These are phyloP conservation scores for Flaveria trinervia DNA, from an alignment of 129 eudicot genomes.

Conservation along the genomic window DNA sequence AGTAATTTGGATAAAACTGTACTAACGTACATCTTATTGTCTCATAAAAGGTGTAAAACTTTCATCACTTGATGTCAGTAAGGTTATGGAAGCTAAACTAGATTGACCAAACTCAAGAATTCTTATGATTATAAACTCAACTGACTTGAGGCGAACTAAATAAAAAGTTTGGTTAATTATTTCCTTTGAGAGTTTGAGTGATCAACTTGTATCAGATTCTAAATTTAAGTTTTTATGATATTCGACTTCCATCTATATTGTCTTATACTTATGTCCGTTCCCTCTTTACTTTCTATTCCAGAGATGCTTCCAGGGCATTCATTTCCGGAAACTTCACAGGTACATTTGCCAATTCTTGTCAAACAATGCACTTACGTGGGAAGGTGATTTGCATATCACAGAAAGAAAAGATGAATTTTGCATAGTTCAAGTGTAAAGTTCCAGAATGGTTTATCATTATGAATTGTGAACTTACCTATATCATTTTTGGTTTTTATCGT, in stretches of 20 bases:
- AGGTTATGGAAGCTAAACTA: neutral
- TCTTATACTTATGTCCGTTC: neutral
- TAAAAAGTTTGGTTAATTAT: neutral
- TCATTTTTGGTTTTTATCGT: conserved; percentile 9
- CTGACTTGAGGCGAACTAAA: neutral
- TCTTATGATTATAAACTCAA: neutral
- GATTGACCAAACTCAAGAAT: neutral
- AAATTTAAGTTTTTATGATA: neutral
- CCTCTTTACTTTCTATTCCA: conserved; percentile 32
- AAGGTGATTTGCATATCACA: neutral
- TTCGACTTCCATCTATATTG: neutral
- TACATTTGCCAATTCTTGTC: conserved; percentile 27
- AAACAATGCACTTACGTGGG: neutral
- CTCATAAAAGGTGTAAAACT: neutral
- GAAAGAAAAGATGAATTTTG: conserved; percentile 5
- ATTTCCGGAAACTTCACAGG: conserved; percentile 92
- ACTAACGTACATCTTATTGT: neutral
- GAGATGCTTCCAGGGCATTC: conserved; percentile 99
- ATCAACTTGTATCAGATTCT: neutral
- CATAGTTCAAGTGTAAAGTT: neutral
- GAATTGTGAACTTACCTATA: conserved; percentile 6
- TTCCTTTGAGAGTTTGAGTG: neutral
- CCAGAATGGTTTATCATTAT: neutral
- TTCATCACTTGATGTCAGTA: neutral
- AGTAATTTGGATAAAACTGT: neutral